Conservation (phyloP, 2,329 filamentous ascomycete genomes). For the Alternaria tenuissima region DNA sequence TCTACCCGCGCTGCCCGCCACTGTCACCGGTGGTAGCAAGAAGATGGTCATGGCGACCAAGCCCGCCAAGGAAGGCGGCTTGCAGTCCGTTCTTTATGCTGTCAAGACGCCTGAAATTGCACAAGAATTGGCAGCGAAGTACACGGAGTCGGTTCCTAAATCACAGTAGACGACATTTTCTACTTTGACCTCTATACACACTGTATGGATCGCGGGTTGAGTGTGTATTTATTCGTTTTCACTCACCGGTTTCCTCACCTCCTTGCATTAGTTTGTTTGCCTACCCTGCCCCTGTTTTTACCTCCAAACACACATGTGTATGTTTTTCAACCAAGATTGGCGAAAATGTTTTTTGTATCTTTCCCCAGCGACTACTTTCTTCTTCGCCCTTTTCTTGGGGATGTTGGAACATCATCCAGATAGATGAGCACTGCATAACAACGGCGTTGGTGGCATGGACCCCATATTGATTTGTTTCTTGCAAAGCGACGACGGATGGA, state of each 20-base stretch:
- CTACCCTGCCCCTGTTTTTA: not conserved
- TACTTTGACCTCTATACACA: not conserved
- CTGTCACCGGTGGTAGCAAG: slow-evolving; percentile 33
- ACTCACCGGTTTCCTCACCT: not conserved
- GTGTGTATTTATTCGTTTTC: not conserved
- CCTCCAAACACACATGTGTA: slow-evolving; percentile 2
- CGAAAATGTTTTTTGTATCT: slow-evolving; percentile 13
- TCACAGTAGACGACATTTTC: slow-evolving; percentile 17
- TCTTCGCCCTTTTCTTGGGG: not conserved
- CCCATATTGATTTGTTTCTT: not conserved
- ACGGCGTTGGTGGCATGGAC: slow-evolving; percentile 19
- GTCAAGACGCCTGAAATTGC: slow-evolving; percentile 42
- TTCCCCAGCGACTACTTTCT: slow-evolving; percentile 6
- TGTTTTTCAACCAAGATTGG: slow-evolving; percentile 23
- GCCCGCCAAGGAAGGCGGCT: slow-evolving; percentile 36
- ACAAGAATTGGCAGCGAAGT: slow-evolving; percentile 39
- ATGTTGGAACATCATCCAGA: slow-evolving; percentile 6
- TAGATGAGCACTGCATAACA: slow-evolving; percentile 26
- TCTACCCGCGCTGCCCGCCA: slow-evolving; percentile 34
- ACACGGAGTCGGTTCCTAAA: slow-evolving; percentile 37
- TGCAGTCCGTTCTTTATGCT: slow-evolving; percentile 33
- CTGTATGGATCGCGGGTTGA: not conserved
- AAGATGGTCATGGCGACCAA: slow-evolving; percentile 41
- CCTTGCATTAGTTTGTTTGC: not conserved
- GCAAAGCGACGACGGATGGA: slow-evolving; percentile 11